phyloP scores from a whole-genome alignment of 495 filamentous ascomycete genomes.

The Bacidia gigantensis region DNA sequence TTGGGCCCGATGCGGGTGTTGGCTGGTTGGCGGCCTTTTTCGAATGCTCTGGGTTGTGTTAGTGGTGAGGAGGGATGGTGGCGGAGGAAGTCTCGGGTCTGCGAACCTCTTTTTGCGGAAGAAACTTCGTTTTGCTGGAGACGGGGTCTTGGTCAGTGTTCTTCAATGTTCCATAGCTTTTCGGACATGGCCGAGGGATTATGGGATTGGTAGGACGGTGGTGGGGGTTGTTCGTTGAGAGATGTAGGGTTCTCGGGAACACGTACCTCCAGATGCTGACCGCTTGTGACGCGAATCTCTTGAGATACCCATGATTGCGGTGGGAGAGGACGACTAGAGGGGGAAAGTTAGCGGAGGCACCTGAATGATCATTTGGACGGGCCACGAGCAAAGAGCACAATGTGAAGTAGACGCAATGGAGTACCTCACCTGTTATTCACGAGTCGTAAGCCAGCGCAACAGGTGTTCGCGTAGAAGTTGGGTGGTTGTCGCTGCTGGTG shows the following conservation, averaged over 20 bases:
- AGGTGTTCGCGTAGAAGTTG: not conserved
- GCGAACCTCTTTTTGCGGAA: slow-evolving; percentile 79
- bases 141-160: not conserved
- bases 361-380: not conserved
- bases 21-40: slow-evolving; percentile 96
- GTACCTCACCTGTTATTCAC: slow-evolving; percentile 9
- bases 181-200: not conserved
- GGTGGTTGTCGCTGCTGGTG: not conserved
- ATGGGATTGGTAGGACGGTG: not conserved
- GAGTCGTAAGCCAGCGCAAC: slow-evolving; percentile 15
- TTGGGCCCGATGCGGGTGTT: slow-evolving; percentile 98
- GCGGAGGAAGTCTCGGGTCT: slow-evolving; percentile 14
- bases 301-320: slow-evolving; percentile 96
- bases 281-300: slow-evolving; percentile 99
- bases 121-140: slow-evolving; percentile 69
- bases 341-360: not conserved
- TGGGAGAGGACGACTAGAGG: slow-evolving; percentile 36
- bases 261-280: slow-evolving; percentile 60
- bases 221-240: not conserved
- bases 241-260: too few relatives aligned
- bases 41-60: slow-evolving; percentile 69
- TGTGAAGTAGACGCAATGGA: not conserved
- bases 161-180: not conserved
- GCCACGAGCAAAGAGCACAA: not conserved
- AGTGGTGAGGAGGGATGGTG: slow-evolving; percentile 1